A percentile compares a stretch with the other conserved stretches of the same genome.
Conservation (phyloP, 139 green algal species). For the Mychonastes homosphaera region DNA sequence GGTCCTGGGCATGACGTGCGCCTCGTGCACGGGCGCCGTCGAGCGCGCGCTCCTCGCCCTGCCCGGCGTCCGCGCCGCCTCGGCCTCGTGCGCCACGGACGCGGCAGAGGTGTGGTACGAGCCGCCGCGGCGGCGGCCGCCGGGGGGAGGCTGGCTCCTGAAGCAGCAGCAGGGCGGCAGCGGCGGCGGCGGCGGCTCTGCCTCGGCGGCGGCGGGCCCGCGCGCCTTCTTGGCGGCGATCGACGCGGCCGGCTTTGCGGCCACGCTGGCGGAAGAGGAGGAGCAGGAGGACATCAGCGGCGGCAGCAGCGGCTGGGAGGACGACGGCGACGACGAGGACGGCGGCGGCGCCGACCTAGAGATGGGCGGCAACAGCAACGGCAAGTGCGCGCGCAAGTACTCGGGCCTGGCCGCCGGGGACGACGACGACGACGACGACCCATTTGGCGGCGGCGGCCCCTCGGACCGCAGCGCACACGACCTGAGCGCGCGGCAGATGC, state of each 20-base stretch:
- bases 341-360: neutral
- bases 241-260: slow-evolving; percentile 42
- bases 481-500: slow-evolving; percentile 4
- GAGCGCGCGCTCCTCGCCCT: slow-evolving; percentile 44
- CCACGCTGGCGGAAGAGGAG: slow-evolving; percentile 15
- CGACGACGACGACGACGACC: no score
- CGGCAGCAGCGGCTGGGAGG: slow-evolving; percentile 2
- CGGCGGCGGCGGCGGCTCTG: no score
- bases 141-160: no score
- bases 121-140: no score
- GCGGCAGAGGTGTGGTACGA: slow-evolving; percentile 33
- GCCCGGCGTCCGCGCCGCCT: slow-evolving; percentile 40
- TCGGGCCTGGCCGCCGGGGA: no score
- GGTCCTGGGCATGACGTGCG: slow-evolving; percentile 70
- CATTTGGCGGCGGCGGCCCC: neutral
- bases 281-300: slow-evolving; percentile 6
- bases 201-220: no score
- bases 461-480: neutral
- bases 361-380: no score
- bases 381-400: no score
- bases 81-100: slow-evolving; percentile 36
- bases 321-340: slow-evolving; percentile 2
- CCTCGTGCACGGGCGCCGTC: slow-evolving; percentile 42
- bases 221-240: slow-evolving; percentile 39
- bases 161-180: no score